These are phyloP conservation scores for rapeseed (Brassica napus) DNA, from an alignment of 345 rosid genomes.

Conservation along the genomic window DNA sequence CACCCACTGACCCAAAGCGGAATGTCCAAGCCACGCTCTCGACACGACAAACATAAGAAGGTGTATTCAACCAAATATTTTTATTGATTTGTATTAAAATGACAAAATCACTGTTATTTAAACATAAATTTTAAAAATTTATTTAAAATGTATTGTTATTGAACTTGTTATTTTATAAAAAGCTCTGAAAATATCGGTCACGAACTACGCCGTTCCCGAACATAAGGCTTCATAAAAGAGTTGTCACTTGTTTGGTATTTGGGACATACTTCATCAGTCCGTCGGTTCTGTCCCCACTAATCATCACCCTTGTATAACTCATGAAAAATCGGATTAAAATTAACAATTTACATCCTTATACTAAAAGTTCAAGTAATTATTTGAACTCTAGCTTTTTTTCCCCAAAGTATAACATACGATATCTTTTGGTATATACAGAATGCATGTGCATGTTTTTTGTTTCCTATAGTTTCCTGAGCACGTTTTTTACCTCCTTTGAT, in stretches of 20 bases:
- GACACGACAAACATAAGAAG: conserved; percentile 31
- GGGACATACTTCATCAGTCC: conserved; percentile 66
- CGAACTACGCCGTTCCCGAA: conserved; percentile 60
- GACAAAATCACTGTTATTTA: no score
- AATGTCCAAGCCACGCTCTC: conserved; percentile 51
- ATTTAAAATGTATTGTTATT: no score
- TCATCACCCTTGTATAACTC: conserved; percentile 9
- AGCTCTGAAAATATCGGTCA: conserved; percentile 15
- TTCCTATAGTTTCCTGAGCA: neutral
- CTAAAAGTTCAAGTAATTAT: no score
- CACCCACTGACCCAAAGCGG: conserved; percentile 42
- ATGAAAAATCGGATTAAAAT: no score
- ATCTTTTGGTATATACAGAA: no score
- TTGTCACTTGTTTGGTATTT: conserved; percentile 41
- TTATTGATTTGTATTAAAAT: no score
- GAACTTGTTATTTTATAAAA: no score
- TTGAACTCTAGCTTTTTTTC: no score
- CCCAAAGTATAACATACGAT: neutral
- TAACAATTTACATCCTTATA: no score
- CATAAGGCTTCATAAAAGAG: conserved; percentile 44
- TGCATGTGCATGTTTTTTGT: neutral
- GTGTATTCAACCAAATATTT: no score
- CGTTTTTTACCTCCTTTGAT: conserved; percentile 54
- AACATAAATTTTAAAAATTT: no score
- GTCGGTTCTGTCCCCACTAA: conserved; percentile 59